Conservation (phyloP, 208 protist genomes). For the Jaenimonas drosophilae region DNA sequence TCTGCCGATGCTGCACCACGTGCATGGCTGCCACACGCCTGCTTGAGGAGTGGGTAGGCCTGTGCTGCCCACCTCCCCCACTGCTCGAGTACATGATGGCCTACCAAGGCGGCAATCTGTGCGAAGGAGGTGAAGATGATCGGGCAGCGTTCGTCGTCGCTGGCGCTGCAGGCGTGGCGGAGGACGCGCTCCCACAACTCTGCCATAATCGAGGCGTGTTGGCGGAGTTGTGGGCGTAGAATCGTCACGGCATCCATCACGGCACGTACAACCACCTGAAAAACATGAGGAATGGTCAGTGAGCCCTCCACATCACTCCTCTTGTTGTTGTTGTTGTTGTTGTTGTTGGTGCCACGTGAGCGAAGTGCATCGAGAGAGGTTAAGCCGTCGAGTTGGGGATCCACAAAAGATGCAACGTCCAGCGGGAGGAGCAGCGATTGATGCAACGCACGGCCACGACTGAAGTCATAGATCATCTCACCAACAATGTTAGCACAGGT, state of each 20-base stretch:
- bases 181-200: slow-evolving; percentile 54
- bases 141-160: too few species aligned
- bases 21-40: slow-evolving; percentile 12
- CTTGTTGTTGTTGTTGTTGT: too few species aligned
- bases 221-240: slow-evolving; percentile 41
- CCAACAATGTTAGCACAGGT: slow-evolving; percentile 21
- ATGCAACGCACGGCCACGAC: slow-evolving; percentile 12
- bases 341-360: not conserved
- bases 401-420: slow-evolving; percentile 47
- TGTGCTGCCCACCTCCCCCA: slow-evolving; percentile 32
- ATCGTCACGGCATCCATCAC: slow-evolving; percentile 50
- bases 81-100: slow-evolving; percentile 20
- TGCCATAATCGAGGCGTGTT: slow-evolving; percentile 16
- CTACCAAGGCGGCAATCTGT: slow-evolving; percentile 25
- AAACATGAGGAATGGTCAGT: slow-evolving; percentile 28
- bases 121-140: slow-evolving; percentile 19
- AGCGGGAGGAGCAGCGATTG: slow-evolving; percentile 38
- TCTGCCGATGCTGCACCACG: slow-evolving; percentile 6
- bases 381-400: not conserved
- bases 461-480: slow-evolving; percentile 14
- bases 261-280: slow-evolving; percentile 29
- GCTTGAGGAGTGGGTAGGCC: slow-evolving; percentile 28
- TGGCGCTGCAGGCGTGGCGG: slow-evolving; percentile 4
- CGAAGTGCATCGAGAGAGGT: too few species aligned
- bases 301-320: slow-evolving; percentile 6